Percentiles rank a stretch among this genome's conserved stretches.
Conservation (phyloP, 75 land plant species). For the Cupressus sempervirens region DNA sequence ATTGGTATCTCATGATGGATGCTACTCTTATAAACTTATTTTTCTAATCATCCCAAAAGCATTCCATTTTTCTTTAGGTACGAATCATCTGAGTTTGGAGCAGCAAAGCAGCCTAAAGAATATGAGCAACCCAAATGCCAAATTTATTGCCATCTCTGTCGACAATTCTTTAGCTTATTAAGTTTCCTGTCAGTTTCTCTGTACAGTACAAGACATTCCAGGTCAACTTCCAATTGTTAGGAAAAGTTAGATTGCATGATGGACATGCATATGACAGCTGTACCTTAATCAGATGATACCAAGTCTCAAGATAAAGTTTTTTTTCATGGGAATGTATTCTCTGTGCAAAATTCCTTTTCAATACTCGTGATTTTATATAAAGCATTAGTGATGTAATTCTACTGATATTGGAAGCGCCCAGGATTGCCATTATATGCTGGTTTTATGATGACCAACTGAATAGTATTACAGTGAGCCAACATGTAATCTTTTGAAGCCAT, state of each 20-base stretch:
- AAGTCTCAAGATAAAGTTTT: background rate
- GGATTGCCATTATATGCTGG: background rate
- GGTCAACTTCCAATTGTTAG: background rate
- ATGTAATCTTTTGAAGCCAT: background rate
- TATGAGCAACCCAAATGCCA: background rate
- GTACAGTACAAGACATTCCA: background rate
- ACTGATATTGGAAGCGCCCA: background rate
- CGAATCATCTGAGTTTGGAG: background rate
- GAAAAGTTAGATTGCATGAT: background rate
- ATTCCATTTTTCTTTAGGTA: conserved; percentile 2
- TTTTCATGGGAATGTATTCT: background rate
- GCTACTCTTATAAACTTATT: background rate
- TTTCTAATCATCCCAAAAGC: background rate
- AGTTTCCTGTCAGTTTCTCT: background rate
- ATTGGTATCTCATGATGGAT: background rate
- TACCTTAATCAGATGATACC: background rate
- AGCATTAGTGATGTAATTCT: background rate
- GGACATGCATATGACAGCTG: background rate
- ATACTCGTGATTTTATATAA: background rate
- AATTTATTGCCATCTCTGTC: background rate
- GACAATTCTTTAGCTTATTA: background rate
- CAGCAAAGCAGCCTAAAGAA: background rate
- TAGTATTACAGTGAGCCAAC: background rate
- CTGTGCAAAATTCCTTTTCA: background rate
- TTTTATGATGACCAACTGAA: background rate